Evolutionary conservation across 2,329 filamentous ascomycete genomes (phyloP), one percentile per base, ranked within the genome.

Genomic region (Sporothrix euskadiensis): DNA sequence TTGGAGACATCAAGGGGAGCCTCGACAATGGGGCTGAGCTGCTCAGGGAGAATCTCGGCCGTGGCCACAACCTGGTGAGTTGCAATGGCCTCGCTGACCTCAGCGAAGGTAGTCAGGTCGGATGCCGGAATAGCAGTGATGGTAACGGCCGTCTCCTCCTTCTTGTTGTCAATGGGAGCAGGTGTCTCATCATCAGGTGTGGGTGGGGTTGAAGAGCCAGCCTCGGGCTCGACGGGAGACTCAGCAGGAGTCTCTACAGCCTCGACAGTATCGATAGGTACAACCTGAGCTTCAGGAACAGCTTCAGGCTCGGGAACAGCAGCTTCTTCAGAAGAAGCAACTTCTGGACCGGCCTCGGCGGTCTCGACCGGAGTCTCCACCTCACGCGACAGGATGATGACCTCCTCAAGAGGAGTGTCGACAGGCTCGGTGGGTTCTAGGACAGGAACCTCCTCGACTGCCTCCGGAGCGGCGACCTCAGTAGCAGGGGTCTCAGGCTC

Each of bases 331-430:
- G 56, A 47, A 56, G 52, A 7, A 9, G 22, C 14, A 39, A 16
- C 57, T 12, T 22, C 32, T 16, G 57, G 32, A 26, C 39, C 10
- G 22, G 7, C 12, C 61, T 65, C 61, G 19, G 26, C 52, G 5
- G 52, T 7, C 19, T 63, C 44, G 41, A 3, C 56, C 12, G 22
- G 35, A 22, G 61, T 41, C 54, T 44, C 56, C n/a, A 26, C 32
- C 35, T 71, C 54, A n/a, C 32, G 41, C 54, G 69, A 69, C 30
- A 41, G 3, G 9, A 69, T 56, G 19, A 56, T 69, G 16, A 44
- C 16, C 7, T 54, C 66, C 39, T 69, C 47, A 16, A 26, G 12
- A 10, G 26, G 12, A 39, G 35, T 7, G 8, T 30, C 22, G 9
- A 16, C n/a, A 10, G 26, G 2, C 39, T 59, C 61, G 35, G 9